Evolutionary conservation across 176 grass and related monocot species (phyloP), one percentile per base, ranked within the genome.

Genomic region (Avena sativa): DNA sequence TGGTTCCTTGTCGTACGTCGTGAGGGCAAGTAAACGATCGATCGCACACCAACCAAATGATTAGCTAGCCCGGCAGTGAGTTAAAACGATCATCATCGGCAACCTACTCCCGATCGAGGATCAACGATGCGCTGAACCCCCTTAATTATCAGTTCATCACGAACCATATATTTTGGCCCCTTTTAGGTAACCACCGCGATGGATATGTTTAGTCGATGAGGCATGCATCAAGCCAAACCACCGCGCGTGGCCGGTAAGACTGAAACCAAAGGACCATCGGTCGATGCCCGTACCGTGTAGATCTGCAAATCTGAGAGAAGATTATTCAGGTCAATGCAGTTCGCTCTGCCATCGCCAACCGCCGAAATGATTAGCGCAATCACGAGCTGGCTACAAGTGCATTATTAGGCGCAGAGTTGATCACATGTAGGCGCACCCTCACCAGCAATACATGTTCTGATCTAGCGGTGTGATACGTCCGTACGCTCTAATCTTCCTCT

Each of bases 351-450:
- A 85, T 48, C 34, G 82, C 90, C 82, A 91, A 91, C 82, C 52
- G 62, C 86, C 78, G 19, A 53, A 85, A 71, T 88, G 90, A 91
- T 91, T 71, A 81, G 86, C 23, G 86, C 86, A 88, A 91, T 84
- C 86, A 81, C 69, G 74, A 23, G 60, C 26, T 38, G 15, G 34
- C 19, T 74, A 52, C 23, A 12, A 66, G 43, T 20, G 17, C 60
- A 71, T 85, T 56, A 70, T 85, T 78, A 44, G 58, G 70, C 76
- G 28, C 47, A 51, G 72, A 30, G 53, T 7, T 64, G 70, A 74
- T 79, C 90, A 88, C 83, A 88, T 88, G 62, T 17, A 71, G 43
- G 38, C 0, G 53, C 82, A 48, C 46, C 46, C 46, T 48, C 46
- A 76, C n/a, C 81, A 20, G 80, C 69, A 70, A 21, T 12, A 44